Evolutionary conservation across 768 basidiomycete species (phyloP).

Genomic region (Tulasnella sp.): DNA sequence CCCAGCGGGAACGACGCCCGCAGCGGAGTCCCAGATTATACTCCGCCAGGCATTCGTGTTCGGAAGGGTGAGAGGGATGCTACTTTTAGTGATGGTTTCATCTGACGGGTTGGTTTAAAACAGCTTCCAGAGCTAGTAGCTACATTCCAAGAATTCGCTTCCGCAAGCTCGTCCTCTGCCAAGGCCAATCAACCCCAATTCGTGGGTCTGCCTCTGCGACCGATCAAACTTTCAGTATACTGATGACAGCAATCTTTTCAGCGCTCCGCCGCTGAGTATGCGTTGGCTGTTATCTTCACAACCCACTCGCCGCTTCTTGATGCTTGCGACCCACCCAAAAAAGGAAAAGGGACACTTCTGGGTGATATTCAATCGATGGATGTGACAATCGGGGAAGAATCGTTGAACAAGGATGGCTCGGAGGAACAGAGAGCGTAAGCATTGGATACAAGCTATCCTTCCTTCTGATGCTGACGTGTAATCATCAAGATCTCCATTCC

Average conservation of each 20-base stretch:
- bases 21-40: not conserved
- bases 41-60: constrained; percentile 4
- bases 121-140: constrained; percentile 7
- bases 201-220: not conserved
- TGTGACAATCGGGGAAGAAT: not conserved
- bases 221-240: not conserved
- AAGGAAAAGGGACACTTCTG: not conserved
- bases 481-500: not conserved
- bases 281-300: not conserved
- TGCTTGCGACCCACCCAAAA: not conserved
- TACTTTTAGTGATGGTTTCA: not conserved
- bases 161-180: constrained; percentile 10
- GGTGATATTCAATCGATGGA: not conserved
- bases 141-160: constrained; percentile 8
- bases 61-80: not conserved
- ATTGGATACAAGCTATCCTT: not conserved
- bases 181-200: constrained; percentile 11
- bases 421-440: not conserved
- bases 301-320: constrained; percentile 1
- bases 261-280: constrained; percentile 3
- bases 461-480: not conserved
- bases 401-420: not conserved
- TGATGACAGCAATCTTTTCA: not conserved
- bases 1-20: not conserved
- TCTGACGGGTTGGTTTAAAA: not conserved